Percentiles rank a stretch among this genome's conserved stretches.
Evolutionary conservation across 441 rosid genomes (phyloP).

Genomic region (Rhodomyrtus psidioides): DNA sequence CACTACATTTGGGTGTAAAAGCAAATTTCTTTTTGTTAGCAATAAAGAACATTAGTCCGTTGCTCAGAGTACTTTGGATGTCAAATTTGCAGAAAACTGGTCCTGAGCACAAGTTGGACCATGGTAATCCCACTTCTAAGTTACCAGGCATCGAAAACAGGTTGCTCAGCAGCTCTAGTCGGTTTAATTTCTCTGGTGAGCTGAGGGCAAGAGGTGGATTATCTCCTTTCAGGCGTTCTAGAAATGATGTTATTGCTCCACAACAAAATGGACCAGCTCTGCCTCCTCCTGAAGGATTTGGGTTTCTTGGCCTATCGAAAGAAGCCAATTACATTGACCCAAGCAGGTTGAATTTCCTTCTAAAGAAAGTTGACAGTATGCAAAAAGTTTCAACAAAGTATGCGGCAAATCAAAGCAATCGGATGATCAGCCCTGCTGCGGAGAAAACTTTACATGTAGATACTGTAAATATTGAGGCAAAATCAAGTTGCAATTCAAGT

Average conservation of each 20-base stretch:
- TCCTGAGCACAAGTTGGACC: constrained; percentile 26
- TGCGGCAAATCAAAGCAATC: constrained; percentile 19
- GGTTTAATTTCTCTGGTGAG: constrained; percentile 29
- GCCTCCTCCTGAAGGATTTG: constrained; percentile 43
- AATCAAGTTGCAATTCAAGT: constrained; percentile 12
- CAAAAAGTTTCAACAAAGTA: constrained; percentile 43
- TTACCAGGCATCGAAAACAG: constrained; percentile 23
- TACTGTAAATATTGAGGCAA: constrained; percentile 24
- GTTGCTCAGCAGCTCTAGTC: constrained; percentile 32
- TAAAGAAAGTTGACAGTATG: constrained; percentile 40
- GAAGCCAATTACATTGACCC: constrained; percentile 32
- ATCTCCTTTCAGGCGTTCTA: constrained; percentile 52
- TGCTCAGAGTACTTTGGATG: neutral
- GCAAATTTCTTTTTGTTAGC: neutral
- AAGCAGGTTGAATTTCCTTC: constrained; percentile 24
- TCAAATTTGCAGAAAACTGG: constrained; percentile 38
- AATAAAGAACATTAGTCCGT: neutral
- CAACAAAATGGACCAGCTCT: constrained; percentile 39
- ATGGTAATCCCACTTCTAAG: constrained; percentile 31
- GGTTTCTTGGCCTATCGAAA: constrained; percentile 46
- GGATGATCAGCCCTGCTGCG: constrained; percentile 32
- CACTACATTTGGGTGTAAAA: neutral
- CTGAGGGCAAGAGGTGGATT: constrained; percentile 28
- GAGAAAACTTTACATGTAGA: constrained; percentile 64
- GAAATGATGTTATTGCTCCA: constrained; percentile 28